phyloP scores from a whole-genome alignment of 768 basidiomycete species.

The Mrakia blollopis region DNA sequence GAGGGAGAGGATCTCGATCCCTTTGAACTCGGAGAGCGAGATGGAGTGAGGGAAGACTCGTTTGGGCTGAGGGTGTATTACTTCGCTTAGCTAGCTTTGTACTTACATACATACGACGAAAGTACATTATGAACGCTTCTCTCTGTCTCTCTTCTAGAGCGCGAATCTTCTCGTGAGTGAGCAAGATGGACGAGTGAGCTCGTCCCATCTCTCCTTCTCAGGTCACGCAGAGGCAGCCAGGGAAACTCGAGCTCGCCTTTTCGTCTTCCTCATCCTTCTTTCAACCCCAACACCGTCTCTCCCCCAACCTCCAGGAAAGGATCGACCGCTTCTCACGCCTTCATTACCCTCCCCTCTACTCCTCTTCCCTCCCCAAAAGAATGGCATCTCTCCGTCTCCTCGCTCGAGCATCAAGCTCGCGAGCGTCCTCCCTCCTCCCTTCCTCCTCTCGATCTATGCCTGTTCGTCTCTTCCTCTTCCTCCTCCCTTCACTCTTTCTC shows the following conservation, averaged over 20 bases:
- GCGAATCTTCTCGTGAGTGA: too few relatives aligned
- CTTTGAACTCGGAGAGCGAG: neutral
- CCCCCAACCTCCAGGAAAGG: too few relatives aligned
- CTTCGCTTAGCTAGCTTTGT: neutral
- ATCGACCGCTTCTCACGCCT: too few relatives aligned
- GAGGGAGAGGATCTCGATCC: neutral
- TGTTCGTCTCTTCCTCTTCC: neutral
- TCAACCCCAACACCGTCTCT: too few relatives aligned
- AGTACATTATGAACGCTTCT: neutral
- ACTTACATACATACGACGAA: neutral
- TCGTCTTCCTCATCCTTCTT: too few relatives aligned
- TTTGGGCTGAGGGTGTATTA: too few relatives aligned
- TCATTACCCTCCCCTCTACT: too few relatives aligned
- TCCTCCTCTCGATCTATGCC: neutral
- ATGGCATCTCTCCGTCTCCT: constrained; percentile 1
- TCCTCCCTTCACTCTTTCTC: neutral
- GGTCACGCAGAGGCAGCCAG: too few relatives aligned
- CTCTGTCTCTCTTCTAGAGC: too few relatives aligned
- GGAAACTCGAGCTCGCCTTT: too few relatives aligned
- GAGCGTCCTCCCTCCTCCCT: neutral
- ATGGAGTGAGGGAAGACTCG: neutral
- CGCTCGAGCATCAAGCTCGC: constrained; percentile 12
- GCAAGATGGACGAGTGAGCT: too few relatives aligned
- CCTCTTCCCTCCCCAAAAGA: neutral
- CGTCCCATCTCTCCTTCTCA: too few relatives aligned